Evolutionary conservation across 768 basidiomycete genomes (phyloP), one percentile per base, ranked within the genome.

Genomic region (Collybia sp.): DNA sequence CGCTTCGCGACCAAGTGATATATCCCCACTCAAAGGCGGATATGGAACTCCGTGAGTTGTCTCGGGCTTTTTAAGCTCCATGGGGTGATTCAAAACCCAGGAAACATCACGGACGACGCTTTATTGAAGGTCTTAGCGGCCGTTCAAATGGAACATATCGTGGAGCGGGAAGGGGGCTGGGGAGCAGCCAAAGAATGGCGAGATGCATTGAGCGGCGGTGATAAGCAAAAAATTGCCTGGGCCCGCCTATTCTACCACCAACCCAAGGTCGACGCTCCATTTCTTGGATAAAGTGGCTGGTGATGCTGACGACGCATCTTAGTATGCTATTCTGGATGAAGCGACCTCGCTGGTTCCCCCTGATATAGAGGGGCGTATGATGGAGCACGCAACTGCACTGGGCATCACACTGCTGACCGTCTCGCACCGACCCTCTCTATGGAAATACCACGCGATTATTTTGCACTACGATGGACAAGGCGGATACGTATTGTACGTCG

Each of bases 141-240:
- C 11, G 86, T 99, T 20, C 82, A 93, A 51, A 90, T 98, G 83
- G 83, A 83, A 34, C 67, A 72, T 56, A 79, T 97, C 40, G 88
- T 97, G 5, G 88, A 91, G 57, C 79, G 93, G 18, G 95, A 98
- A 65, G 95, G 95, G n/a, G 95, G 95, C 11, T 97, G 93, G 93
- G 87, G 89, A 56, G 72, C 75, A 6, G 74, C 78, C n/a, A 77
- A 84, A 40, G 95, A 97, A 58, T 98, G 95, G 95, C 79, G 91
- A 51, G 93, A 96, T 61, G 80, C 88, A 2, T 67, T 98, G 30
- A 93, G 89, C 58, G 94, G 95, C 1, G 94, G 94, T 15, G 95
- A 96, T 63, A 92, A 98, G 63, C 94, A 98, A 67, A 85, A 94
- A 68, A 87, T 98, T 47, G 95, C 95, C 0, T 97, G 95, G 93